phyloP scores from a whole-genome alignment of 768 basidiomycete species.

The Mycena rosella region DNA sequence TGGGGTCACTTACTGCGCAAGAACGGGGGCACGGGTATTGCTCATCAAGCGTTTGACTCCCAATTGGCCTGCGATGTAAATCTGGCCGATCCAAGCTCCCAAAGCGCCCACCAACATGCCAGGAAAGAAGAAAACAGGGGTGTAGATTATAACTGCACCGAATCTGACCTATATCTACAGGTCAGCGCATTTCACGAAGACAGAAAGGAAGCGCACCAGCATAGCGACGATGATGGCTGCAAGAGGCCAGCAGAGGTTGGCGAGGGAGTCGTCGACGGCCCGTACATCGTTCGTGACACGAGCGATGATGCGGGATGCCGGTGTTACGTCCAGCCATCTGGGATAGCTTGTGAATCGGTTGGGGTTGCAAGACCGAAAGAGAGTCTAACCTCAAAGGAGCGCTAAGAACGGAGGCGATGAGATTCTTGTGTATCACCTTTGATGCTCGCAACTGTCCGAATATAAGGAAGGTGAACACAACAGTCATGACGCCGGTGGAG shows the following conservation, averaged over 20 bases:
- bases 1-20: conserved; percentile 47
- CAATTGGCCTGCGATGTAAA: conserved; percentile 46
- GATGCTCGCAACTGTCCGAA: conserved; percentile 57
- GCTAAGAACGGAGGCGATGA: conserved; percentile 55
- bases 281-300: conserved; percentile 65
- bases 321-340: conserved; percentile 37
- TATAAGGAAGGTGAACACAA: conserved; percentile 45
- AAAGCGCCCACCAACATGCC: conserved; percentile 39
- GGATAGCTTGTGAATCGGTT: conserved; percentile 57
- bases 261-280: conserved; percentile 45
- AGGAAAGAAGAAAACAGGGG: conserved; percentile 44
- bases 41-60: conserved; percentile 43
- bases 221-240: conserved; percentile 47
- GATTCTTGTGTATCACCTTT: conserved; percentile 52
- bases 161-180: conserved; percentile 40
- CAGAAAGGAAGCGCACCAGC: conserved; percentile 47
- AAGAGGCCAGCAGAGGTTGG: conserved; percentile 43
- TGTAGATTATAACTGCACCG: conserved; percentile 43
- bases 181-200: not conserved
- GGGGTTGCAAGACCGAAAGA: conserved; percentile 56
- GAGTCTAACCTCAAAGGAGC: conserved; percentile 63
- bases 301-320: conserved; percentile 55
- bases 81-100: conserved; percentile 38
- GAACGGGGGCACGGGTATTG: conserved; percentile 41
- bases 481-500: conserved; percentile 41